Conservation (phyloP, 768 basidiomycete genomes). For the Macrolepiota dolichaula region DNA sequence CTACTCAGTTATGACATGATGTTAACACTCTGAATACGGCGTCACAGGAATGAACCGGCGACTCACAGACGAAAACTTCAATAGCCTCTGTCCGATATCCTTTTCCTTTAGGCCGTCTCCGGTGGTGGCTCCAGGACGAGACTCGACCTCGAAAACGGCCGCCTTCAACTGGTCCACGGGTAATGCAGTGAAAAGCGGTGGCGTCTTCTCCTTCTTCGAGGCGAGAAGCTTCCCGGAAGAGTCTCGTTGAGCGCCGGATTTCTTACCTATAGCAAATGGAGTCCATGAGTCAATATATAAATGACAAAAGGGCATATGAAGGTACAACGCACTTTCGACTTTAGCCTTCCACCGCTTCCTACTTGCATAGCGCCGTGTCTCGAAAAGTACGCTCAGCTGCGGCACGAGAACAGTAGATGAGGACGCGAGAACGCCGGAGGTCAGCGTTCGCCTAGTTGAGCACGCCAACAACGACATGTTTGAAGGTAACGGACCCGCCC, state of each 20-base stretch:
- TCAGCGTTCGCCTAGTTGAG: not conserved
- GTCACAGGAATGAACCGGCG: not conserved
- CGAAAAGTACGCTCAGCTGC: not conserved
- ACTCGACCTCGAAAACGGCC: not conserved
- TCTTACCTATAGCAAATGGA: not conserved
- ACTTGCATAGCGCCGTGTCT: conserved; percentile 1
- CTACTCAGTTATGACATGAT: conserved; percentile 2
- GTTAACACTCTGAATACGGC: not conserved
- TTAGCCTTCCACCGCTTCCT: not conserved
- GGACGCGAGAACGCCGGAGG: not conserved
- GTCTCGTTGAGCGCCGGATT: not conserved
- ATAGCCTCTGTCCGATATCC: not conserved
- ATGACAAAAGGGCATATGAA: not conserved
- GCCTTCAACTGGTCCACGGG: conserved; percentile 5
- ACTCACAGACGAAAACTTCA: conserved; percentile 11
- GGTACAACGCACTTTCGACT: not conserved
- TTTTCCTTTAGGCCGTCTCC: not conserved
- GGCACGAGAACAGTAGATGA: not conserved
- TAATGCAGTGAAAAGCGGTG: conserved; percentile 12
- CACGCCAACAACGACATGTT: conserved; percentile 1
- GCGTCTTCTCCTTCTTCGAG: not conserved
- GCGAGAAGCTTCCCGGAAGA: not conserved
- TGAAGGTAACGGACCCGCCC: not conserved
- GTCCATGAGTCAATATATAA: not conserved
- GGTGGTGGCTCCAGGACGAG: not conserved